phyloP scores from a whole-genome alignment of 1,284 basidiomycete genomes.

The Coriolopsis trogii region DNA sequence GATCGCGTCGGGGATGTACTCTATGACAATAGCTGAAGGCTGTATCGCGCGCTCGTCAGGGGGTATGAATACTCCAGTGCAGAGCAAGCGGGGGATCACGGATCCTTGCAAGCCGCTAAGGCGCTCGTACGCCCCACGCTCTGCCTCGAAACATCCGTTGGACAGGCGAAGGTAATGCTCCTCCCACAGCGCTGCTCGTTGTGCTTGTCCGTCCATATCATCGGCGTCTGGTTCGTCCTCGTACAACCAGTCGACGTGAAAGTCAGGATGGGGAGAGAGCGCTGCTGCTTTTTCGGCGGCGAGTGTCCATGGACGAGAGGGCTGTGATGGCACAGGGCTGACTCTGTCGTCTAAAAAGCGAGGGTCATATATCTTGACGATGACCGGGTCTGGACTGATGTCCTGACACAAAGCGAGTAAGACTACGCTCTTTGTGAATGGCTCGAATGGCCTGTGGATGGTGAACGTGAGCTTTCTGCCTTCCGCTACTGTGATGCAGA shows the following conservation, averaged over 20 bases:
- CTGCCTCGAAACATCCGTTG: neutral
- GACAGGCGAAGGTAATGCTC: neutral
- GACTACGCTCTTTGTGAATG: constrained; percentile 20
- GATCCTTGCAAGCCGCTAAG: constrained; percentile 7
- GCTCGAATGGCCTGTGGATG: constrained; percentile 18
- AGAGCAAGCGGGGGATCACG: constrained; percentile 4
- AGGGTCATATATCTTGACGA: constrained; percentile 16
- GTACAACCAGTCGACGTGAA: neutral
- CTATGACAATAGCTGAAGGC: constrained; percentile 4
- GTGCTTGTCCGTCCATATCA: neutral
- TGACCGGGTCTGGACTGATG: neutral
- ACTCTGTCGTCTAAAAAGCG: constrained; percentile 7
- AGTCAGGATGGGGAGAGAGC: neutral
- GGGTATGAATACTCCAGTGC: constrained; percentile 1
- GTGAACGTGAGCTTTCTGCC: constrained; percentile 4
- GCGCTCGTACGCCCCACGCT: constrained; percentile 3
- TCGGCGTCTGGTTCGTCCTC: neutral
- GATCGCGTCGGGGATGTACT: constrained; percentile 14
- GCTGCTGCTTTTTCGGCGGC: constrained; percentile 1
- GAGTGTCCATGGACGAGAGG: constrained; percentile 3
- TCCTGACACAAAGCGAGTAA: neutral
- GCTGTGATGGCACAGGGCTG: neutral
- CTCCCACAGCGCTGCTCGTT: constrained; percentile 1
- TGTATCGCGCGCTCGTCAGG: constrained; percentile 5
- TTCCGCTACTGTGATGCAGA: too few relatives aligned